Conservation (phyloP, 2,329 filamentous ascomycete species). For the Xylariomycetidae sp. region DNA sequence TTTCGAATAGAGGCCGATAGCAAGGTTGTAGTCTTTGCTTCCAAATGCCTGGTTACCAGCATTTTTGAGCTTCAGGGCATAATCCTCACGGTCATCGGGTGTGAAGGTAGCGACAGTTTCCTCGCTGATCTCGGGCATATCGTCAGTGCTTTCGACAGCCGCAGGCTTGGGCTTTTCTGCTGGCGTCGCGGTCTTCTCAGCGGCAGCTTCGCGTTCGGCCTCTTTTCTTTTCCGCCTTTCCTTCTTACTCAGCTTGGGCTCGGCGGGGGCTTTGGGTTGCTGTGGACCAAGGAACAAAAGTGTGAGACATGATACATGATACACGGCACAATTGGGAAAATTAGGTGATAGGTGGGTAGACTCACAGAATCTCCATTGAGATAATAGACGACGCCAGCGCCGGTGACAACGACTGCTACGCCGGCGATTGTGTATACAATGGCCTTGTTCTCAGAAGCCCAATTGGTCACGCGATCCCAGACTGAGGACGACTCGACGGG, state of each 20-base stretch:
- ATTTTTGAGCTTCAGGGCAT: constrained; percentile 87
- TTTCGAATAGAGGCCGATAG: constrained; percentile 92
- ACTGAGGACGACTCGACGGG: constrained; percentile 58
- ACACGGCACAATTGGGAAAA: too few species aligned
- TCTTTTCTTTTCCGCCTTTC: constrained; percentile 86
- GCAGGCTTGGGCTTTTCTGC: constrained; percentile 44
- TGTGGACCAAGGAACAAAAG: too few species aligned
- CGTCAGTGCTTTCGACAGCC: constrained; percentile 55
- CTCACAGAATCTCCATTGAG: constrained; percentile 58
- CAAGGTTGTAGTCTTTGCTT: constrained; percentile 86
- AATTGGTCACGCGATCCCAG: constrained; percentile 86
- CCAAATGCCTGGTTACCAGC: constrained; percentile 96
- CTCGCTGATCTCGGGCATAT: constrained; percentile 65
- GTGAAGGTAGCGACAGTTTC: constrained; percentile 46
- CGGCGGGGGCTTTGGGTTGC: constrained; percentile 41
- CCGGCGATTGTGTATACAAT: constrained; percentile 95
- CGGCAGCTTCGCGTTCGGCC: constrained; percentile 55
- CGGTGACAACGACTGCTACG: constrained; percentile 85
- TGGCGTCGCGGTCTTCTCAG: constrained; percentile 31
- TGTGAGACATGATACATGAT: too few species aligned
- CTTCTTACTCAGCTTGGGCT: constrained; percentile 81
- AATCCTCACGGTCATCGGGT: constrained; percentile 72
- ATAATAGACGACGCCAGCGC: constrained; percentile 91
- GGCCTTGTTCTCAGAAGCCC: constrained; percentile 94
- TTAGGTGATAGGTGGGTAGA: constrained; percentile 13